Percentiles rank a stretch among this genome's conserved stretches.
phyloP scores from a whole-genome alignment of 106 monocot genomes.

The Cymbidium sinense region DNA sequence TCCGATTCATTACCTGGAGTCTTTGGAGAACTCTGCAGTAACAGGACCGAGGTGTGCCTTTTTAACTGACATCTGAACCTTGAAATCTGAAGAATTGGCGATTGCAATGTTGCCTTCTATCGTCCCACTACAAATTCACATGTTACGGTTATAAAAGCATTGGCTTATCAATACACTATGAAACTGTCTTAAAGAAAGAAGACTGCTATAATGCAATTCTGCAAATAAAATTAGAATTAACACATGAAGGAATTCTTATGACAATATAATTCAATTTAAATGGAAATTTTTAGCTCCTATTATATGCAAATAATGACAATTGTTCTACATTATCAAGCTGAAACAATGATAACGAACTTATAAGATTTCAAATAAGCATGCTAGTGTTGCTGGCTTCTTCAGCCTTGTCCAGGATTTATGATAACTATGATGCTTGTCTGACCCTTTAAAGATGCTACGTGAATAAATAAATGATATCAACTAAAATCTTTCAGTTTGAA shows the following conservation, averaged over 20 bases:
- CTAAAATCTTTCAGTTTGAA: too few species aligned
- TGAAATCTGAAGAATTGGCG: conserved; percentile 31
- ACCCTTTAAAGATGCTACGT: too few species aligned
- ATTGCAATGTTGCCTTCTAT: conserved; percentile 58
- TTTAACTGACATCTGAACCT: conserved; percentile 34
- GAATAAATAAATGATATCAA: too few species aligned
- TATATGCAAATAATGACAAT: background rate
- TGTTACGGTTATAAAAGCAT: background rate
- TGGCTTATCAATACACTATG: background rate
- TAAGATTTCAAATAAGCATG: background rate
- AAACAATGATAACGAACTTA: background rate
- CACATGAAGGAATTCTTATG: background rate
- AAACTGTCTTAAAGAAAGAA: background rate
- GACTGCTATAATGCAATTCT: background rate
- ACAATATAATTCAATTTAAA: background rate
- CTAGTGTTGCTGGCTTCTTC: background rate
- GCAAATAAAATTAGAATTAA: background rate
- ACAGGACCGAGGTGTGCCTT: conserved; percentile 78
- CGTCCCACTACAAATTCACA: conserved; percentile 48
- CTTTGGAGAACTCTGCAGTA: conserved; percentile 62
- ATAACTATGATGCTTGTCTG: background rate
- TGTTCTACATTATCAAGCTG: background rate
- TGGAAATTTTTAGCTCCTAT: background rate
- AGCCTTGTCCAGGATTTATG: background rate
- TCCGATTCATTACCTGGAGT: conserved; percentile 54